These are phyloP conservation scores for Fraxinus xanthoxyloides DNA, from an alignment of 305 asterid genomes.

Conservation along the genomic window DNA sequence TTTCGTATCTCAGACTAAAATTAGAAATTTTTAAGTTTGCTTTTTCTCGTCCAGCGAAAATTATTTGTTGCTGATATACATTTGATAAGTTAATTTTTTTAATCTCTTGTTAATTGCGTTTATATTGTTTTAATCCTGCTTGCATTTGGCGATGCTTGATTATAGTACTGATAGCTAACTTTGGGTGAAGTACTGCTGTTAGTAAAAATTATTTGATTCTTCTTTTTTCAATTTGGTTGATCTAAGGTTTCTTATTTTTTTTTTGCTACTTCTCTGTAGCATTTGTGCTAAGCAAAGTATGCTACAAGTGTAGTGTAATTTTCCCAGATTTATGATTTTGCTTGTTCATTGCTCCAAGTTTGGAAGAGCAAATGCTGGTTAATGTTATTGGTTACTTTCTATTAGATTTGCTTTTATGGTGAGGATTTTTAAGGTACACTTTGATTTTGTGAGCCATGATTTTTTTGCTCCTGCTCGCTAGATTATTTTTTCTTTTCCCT, in stretches of 20 bases:
- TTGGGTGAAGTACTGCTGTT: background rate
- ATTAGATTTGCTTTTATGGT: background rate
- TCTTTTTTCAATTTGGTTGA: background rate
- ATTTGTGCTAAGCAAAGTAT: background rate
- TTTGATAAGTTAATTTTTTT: constrained; percentile 19
- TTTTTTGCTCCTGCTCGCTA: background rate
- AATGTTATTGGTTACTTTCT: background rate
- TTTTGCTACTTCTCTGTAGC: background rate
- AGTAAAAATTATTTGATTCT: background rate
- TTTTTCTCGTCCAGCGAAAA: constrained; percentile 10
- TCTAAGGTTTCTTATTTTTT: background rate
- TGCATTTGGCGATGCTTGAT: constrained; percentile 9
- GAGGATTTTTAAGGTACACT: background rate
- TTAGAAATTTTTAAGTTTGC: background rate
- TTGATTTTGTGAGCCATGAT: background rate
- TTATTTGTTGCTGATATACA: constrained; percentile 10
- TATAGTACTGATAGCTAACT: constrained; percentile 12
- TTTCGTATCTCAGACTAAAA: constrained; percentile 3
- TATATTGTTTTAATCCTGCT: constrained; percentile 7
- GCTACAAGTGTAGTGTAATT: background rate
- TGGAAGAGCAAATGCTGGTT: background rate
- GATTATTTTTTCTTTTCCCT: background rate
- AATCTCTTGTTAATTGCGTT: constrained; percentile 8
- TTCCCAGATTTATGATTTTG: background rate
- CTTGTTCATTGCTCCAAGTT: background rate